phyloP scores from a whole-genome alignment of 2,329 filamentous ascomycete genomes.

The Plenodomus biglobosus region DNA sequence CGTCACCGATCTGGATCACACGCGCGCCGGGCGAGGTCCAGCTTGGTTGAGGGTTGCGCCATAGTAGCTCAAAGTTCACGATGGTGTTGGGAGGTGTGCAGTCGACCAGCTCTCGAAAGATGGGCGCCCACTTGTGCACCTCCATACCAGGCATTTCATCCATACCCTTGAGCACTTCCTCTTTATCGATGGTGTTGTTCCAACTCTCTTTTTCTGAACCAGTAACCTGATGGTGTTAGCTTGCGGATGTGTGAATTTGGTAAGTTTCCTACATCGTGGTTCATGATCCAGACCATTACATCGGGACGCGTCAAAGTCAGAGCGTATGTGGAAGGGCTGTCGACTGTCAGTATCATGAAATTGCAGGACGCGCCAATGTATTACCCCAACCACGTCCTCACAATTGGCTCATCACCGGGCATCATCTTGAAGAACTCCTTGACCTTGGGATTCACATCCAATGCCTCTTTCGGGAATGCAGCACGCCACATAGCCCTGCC shows the following conservation, averaged over 20 bases:
- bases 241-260: not conserved
- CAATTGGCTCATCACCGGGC: conserved; percentile 47
- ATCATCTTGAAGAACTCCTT: conserved; percentile 52
- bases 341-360: conserved; percentile 6
- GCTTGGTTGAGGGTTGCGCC: conserved; percentile 50
- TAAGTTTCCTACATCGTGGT: conserved; percentile 46
- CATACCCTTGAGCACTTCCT: conserved; percentile 51
- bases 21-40: conserved; percentile 49
- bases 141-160: conserved; percentile 48
- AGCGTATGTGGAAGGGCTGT: conserved; percentile 47
- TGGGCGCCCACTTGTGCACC: conserved; percentile 48
- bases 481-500: conserved; percentile 47
- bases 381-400: conserved; percentile 50
- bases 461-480: conserved; percentile 46
- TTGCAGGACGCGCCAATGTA: not conserved
- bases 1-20: conserved; percentile 51
- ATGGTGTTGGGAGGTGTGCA: conserved; percentile 51
- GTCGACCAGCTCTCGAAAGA: conserved; percentile 51
- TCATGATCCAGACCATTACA: conserved; percentile 55
- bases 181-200: conserved; percentile 51
- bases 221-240: conserved; percentile 41
- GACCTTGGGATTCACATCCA: conserved; percentile 51
- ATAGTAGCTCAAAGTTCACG: conserved; percentile 54
- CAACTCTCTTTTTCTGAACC: conserved; percentile 50
- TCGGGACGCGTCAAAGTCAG: conserved; percentile 51